Conservation (phyloP, 805 yeast species). For the Metschnikowia henanensis region DNA sequence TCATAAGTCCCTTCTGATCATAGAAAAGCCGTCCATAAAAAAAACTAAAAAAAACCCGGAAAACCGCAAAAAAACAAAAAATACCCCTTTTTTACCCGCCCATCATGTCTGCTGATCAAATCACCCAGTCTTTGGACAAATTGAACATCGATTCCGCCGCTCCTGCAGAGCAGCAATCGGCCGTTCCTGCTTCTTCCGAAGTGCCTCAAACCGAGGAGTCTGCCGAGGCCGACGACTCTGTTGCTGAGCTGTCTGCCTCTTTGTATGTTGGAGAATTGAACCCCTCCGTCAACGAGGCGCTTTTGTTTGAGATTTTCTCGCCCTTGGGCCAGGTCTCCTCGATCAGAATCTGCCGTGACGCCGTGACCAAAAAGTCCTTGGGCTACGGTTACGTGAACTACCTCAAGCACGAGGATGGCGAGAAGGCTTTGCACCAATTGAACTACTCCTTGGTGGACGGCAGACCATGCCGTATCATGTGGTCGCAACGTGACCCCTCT, state of each 20-base stretch:
- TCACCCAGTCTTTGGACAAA: conserved; percentile 49
- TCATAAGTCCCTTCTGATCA: conserved; percentile 9
- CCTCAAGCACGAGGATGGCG: conserved; percentile 87
- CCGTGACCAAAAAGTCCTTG: conserved; percentile 92
- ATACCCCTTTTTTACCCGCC: conserved; percentile 4
- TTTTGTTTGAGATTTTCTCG: conserved; percentile 91
- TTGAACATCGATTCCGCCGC: conserved; percentile 43
- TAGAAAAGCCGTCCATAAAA: conserved; percentile 13
- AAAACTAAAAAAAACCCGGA: conserved; percentile 12
- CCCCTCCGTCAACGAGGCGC: conserved; percentile 89
- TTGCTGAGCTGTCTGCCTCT: conserved; percentile 70
- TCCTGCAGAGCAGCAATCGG: conserved; percentile 28
- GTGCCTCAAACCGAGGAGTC: conserved; percentile 24
- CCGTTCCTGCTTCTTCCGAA: conserved; percentile 26
- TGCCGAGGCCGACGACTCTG: conserved; percentile 29
- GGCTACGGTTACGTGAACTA: conserved; percentile 99
- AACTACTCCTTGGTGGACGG: conserved; percentile 95
- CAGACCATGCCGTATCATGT: conserved; percentile 98
- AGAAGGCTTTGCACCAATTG: conserved; percentile 90
- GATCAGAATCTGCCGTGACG: conserved; percentile 98
- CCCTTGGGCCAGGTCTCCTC: conserved; percentile 94
- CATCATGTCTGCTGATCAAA: conserved; percentile 39
- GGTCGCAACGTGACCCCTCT: conserved; percentile 99
- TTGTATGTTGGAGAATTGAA: conserved; percentile 97
- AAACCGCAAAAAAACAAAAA: conserved; percentile 14